Evolutionary conservation across 1,139 yeast species (phyloP), one percentile per base, ranked within the genome.

Genomic region (Kodamaea derodonti): DNA sequence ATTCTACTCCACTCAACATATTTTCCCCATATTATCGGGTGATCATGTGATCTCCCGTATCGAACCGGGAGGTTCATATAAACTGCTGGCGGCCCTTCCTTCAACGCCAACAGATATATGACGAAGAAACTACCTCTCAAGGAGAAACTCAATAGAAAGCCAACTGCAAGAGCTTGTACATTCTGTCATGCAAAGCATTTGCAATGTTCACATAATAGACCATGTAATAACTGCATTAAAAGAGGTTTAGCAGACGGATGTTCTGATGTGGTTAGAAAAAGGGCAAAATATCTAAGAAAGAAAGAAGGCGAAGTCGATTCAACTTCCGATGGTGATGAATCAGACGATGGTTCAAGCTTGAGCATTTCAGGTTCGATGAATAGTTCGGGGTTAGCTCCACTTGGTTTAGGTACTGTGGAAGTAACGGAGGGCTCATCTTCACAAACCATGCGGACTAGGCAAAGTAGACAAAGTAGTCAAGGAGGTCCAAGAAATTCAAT

Each of bases 161-260:
- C 88, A 2, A 78, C 83, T 2, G 62, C 75, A 14, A 66, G 82
- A 31, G 92, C 90, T 0, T 83, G 92, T 51, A 67, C 68, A 13
- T 80, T 81, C 50, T 83, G 90, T 52, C 87, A 82, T 51, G 60
- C 68, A 24, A 83, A 83, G 43, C 92, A 82, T 48, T 62, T 83
- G 16, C 90, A 82, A 46, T 83, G 90, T 52, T 59, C 67, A 17
- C 59, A 68, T 42, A 68, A 66, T 39, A 46, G 92, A 37, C 90
- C 92, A 0, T 83, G 90, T 49, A 71, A 69, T 44, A 83, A 83
- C 51, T 83, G 92, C 56, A 52, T 69, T 26, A 82, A 80, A 50
- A 56, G 88, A 37, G 74, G 77, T 22, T 52, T 76, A n/a, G 75
- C 65, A 2, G 69, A 66, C 37, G 51, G 63, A 12, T 83, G 92